Conservation (phyloP, 2,329 filamentous ascomycete species). For the Pseudogymnoascus sp. region DNA sequence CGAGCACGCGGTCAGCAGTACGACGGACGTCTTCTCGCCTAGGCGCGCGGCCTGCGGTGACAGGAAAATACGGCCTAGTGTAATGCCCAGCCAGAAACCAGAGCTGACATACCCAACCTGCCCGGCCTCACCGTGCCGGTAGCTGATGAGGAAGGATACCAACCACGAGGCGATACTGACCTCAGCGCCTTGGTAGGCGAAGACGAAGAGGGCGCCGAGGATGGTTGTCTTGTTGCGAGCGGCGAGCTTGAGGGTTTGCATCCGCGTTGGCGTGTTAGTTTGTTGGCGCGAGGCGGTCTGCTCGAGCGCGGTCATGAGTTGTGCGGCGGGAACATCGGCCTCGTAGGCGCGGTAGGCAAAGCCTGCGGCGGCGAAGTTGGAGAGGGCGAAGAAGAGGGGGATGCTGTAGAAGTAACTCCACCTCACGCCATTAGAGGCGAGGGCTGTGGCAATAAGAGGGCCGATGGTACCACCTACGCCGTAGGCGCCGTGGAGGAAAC, state of each 20-base stretch:
- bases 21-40: slow-evolving; percentile 65
- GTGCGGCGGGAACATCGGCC: slow-evolving; percentile 42
- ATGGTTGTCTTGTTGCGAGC: slow-evolving; percentile 45
- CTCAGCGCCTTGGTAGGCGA: slow-evolving; percentile 78
- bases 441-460: slow-evolving; percentile 66
- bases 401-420: slow-evolving; percentile 73
- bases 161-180: slow-evolving; percentile 82
- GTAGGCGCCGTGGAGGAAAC: slow-evolving; percentile 60
- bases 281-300: slow-evolving; percentile 29
- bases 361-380: slow-evolving; percentile 50
- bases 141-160: slow-evolving; percentile 72
- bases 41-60: slow-evolving; percentile 57
- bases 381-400: slow-evolving; percentile 48
- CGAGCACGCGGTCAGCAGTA: slow-evolving; percentile 52
- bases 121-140: slow-evolving; percentile 60
- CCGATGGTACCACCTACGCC: slow-evolving; percentile 58
- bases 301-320: slow-evolving; percentile 38
- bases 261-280: slow-evolving; percentile 18
- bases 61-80: slow-evolving; percentile 65
- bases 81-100: slow-evolving; percentile 67
- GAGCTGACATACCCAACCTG: slow-evolving; percentile 74
- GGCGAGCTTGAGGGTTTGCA: slow-evolving; percentile 32
- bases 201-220: slow-evolving; percentile 73
- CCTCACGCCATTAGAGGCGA: slow-evolving; percentile 51
- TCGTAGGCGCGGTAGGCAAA: slow-evolving; percentile 69